These are phyloP conservation scores for Vitis amurensis DNA, from an alignment of 164 flowering plant genomes.

Conservation along the genomic window DNA sequence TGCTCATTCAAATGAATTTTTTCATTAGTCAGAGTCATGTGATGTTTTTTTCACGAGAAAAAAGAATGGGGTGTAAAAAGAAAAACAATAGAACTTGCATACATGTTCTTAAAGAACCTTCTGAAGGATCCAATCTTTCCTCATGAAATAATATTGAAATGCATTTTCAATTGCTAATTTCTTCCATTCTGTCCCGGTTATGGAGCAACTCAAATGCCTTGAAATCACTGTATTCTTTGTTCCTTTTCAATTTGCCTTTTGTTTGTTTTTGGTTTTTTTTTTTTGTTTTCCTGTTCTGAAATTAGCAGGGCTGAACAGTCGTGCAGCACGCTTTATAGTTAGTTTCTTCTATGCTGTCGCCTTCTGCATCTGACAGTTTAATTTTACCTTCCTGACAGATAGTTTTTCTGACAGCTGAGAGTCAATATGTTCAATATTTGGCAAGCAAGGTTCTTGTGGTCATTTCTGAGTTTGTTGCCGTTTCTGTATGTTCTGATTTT, in stretches of 20 bases:
- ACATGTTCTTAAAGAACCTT: no score
- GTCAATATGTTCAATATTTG: slow-evolving; percentile 53
- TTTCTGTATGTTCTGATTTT: slow-evolving; percentile 39
- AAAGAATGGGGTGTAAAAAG: no score
- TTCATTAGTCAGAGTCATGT: no score
- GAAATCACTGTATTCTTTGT: no score
- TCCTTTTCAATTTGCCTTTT: neutral
- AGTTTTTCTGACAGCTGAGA: slow-evolving; percentile 34
- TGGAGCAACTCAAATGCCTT: no score
- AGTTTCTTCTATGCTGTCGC: neutral
- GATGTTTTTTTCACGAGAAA: no score
- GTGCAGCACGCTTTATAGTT: neutral
- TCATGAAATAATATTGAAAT: no score
- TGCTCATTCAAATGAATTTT: neutral
- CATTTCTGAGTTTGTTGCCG: slow-evolving; percentile 46
- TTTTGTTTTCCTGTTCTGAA: neutral
- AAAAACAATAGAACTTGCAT: no score
- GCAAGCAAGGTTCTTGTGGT: slow-evolving; percentile 51
- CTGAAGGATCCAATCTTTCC: no score
- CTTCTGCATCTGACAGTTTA: neutral
- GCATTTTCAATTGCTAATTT: no score
- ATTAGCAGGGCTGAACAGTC: neutral
- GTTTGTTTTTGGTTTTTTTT: neutral
- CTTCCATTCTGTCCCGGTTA: no score
- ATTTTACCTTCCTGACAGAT: slow-evolving; percentile 41